Evolutionary conservation across 169 alveolate genomes (phyloP), one percentile per base, ranked within the genome.

Genomic region (Plasmodium ovale): DNA sequence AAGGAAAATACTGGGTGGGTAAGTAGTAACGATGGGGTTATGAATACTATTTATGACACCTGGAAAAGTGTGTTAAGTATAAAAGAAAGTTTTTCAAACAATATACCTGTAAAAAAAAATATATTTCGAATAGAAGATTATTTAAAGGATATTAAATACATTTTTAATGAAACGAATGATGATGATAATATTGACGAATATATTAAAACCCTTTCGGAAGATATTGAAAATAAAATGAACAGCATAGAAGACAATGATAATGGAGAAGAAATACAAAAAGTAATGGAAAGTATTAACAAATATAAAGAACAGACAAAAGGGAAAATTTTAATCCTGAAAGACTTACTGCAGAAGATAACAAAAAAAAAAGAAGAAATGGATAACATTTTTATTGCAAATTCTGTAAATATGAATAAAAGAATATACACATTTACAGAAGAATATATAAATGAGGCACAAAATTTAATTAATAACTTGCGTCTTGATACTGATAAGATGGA

Each of bases 101-200:
- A 47, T 5, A 25, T 47, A 44, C 67, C 65, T 25, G 51, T 44
- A 70, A 44, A 12, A 23, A 51, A 70, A 6, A 35, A 70, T 31
- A 44, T 44, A 21, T 44, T 70, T 70, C 47, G 25, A 7, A 6
- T 70, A 19, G 31, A 19, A 33, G 31, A 44, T 12, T 70, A 70
- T 70, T 35, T 70, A 14, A 70, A 70, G 21, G 65, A 70, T 49
- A 70, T 70, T 25, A 70, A 70, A 70, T 7, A 25, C 9, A 70
- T 39, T 47, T 14, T 70, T 33, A 70, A 39, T 27, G 65, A 47
- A 44, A 21, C 10, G 7, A 35, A 23, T 12, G 42, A 10, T 25
- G 64, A 27, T 9, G 65, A 12, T 9, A 44, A 35, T 3, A 51
- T 70, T 44, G 84, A 70, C 3, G 84, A 2, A 23, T 47, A 51